phyloP scores from a whole-genome alignment of 1,139 yeast genomes.

The Meyerozyma athensensis region DNA sequence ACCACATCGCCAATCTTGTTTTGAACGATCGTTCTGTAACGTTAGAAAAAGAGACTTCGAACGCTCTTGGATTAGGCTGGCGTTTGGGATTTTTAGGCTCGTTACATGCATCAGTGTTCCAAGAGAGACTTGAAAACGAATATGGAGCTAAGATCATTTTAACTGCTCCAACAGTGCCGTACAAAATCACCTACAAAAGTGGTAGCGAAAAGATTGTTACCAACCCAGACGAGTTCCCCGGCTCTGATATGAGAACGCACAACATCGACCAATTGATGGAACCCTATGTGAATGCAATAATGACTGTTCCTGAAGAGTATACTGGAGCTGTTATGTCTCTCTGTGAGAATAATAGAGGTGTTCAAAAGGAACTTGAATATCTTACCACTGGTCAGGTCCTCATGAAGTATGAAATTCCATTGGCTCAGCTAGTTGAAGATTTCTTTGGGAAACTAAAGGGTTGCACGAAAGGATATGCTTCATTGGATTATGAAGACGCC shows the following conservation, averaged over 20 bases:
- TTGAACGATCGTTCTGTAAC: slow-evolving; percentile 90
- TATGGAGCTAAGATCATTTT: slow-evolving; percentile 90
- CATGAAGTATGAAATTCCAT: slow-evolving; percentile 73
- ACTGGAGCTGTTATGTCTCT: slow-evolving; percentile 81
- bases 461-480: slow-evolving; percentile 86
- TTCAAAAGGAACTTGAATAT: slow-evolving; percentile 74
- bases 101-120: slow-evolving; percentile 89
- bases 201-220: slow-evolving; percentile 66
- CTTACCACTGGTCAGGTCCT: slow-evolving; percentile 78
- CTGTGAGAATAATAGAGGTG: slow-evolving; percentile 81
- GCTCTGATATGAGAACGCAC: slow-evolving; percentile 31
- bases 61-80: slow-evolving; percentile 97
- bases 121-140: slow-evolving; percentile 85
- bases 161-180: slow-evolving; percentile 96
- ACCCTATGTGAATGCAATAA: slow-evolving; percentile 86
- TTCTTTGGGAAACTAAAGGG: slow-evolving; percentile 93
- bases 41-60: slow-evolving; percentile 84
- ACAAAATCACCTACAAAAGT: slow-evolving; percentile 60
- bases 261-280: slow-evolving; percentile 65
- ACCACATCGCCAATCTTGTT: slow-evolving; percentile 81
- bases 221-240: slow-evolving; percentile 93
- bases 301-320: slow-evolving; percentile 88
- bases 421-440: slow-evolving; percentile 88
- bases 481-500: slow-evolving; percentile 89
- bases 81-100: slow-evolving; percentile 92